A percentile compares a stretch with the other conserved stretches of the same genome.
phyloP scores from a whole-genome alignment of 2,329 filamentous ascomycete genomes.

The Lithohypha guttulata region DNA sequence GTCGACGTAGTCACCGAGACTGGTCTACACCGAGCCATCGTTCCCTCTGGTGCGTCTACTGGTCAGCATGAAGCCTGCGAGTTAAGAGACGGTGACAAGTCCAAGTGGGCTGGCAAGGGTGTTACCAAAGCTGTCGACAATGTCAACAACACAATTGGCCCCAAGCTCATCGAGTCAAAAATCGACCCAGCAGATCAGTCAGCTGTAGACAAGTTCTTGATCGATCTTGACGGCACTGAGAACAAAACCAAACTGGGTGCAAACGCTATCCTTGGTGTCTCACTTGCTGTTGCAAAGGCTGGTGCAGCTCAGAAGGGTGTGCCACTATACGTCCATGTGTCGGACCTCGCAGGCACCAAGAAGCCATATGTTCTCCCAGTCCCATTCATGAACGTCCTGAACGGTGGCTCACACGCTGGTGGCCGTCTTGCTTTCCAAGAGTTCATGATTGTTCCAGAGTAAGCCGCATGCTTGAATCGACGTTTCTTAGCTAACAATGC shows the following conservation, averaged over 20 bases:
- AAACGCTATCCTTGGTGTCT: conserved; percentile 51
- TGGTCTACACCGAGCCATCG: conserved; percentile 92
- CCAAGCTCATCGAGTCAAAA: conserved; percentile 69
- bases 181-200: conserved; percentile 79
- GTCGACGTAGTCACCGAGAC: conserved; percentile 95
- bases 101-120: conserved; percentile 77
- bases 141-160: conserved; percentile 71
- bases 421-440: conserved; percentile 91
- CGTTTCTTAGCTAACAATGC: conserved; percentile 1
- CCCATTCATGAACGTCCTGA: conserved; percentile 89
- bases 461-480: conserved; percentile 29
- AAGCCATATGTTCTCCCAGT: conserved; percentile 84
- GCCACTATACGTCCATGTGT: conserved; percentile 78
- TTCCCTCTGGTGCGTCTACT: conserved; percentile 91
- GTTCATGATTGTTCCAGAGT: conserved; percentile 88
- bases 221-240: conserved; percentile 60
- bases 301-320: conserved; percentile 81
- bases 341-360: conserved; percentile 78
- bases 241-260: conserved; percentile 51
- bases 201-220: conserved; percentile 74
- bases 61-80: conserved; percentile 86
- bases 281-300: conserved; percentile 62
- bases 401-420: conserved; percentile 93
- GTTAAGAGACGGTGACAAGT: conserved; percentile 81
- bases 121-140: conserved; percentile 77